Evolutionary conservation across 176 grass and related monocot genomes (phyloP).

Genomic region (Tuctoria greenei): DNA sequence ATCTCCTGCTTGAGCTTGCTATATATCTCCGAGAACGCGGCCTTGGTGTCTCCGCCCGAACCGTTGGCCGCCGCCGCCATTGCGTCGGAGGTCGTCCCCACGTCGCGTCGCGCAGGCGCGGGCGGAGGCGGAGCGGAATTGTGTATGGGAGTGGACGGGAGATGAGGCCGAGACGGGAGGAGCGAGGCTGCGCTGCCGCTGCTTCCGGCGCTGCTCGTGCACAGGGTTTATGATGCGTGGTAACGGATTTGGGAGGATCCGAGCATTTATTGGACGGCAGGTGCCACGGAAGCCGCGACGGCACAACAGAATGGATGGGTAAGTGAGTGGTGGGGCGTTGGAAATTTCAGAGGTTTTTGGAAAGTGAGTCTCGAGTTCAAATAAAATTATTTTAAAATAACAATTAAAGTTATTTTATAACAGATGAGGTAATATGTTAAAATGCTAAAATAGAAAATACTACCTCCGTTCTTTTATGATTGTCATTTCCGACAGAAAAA

Average conservation of each 20-base stretch:
- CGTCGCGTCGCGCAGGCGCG: background rate
- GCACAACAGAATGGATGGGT: background rate
- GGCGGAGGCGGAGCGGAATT: background rate
- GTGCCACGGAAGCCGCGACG: background rate
- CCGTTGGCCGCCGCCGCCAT: constrained; percentile 45
- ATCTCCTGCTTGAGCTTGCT: constrained; percentile 71
- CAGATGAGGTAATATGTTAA: no score
- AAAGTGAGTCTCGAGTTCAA: no score
- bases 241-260: background rate
- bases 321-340: background rate
- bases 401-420: no score
- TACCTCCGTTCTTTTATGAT: no score
- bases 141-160: constrained; percentile 1
- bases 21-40: constrained; percentile 65
- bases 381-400: no score
- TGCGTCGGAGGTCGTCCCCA: background rate
- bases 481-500: no score
- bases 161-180: constrained; percentile 20
- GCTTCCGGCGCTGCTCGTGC: background rate
- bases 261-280: constrained; percentile 44
- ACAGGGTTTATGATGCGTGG: background rate
- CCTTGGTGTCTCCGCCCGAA: constrained; percentile 45
- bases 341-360: background rate
- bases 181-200: background rate
- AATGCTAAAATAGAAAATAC: no score